A percentile compares a stretch with the other conserved stretches of the same genome.
These are phyloP conservation scores for Boletus sp. DNA, from an alignment of 768 basidiomycete genomes.

Conservation along the genomic window DNA sequence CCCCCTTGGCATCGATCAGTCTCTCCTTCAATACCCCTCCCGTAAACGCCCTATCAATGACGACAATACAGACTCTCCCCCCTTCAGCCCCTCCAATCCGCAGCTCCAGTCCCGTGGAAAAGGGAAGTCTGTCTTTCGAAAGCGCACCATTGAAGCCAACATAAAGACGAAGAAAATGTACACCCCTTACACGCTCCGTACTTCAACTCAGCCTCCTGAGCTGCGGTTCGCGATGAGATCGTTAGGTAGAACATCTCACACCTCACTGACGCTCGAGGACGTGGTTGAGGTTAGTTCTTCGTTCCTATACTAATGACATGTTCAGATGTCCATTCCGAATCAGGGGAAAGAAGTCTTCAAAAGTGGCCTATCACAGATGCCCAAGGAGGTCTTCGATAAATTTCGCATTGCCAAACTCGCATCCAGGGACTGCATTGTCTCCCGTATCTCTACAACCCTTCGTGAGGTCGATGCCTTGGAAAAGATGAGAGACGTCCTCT, in stretches of 20 bases:
- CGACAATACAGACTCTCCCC: too few species aligned
- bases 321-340: background rate
- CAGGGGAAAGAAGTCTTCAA: background rate
- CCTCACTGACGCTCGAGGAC: background rate
- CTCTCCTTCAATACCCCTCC: too few species aligned
- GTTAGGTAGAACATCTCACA: background rate
- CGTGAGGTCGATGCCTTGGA: background rate
- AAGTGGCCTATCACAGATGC: background rate
- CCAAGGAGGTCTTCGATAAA: background rate
- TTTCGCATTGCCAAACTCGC: background rate
- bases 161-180: too few species aligned
- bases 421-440: background rate
- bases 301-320: background rate
- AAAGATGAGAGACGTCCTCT: background rate
- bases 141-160: background rate
- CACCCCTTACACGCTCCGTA: background rate
- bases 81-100: too few species aligned
- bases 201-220: background rate
- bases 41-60: too few species aligned
- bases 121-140: too few species aligned
- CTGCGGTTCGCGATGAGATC: background rate
- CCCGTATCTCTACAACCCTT: background rate
- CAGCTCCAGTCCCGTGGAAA: too few species aligned
- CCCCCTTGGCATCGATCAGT: too few species aligned
- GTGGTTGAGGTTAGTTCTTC: background rate